A percentile compares a stretch with the other conserved stretches of the same genome.
phyloP scores from a whole-genome alignment of 1,284 basidiomycete species.

The Cryptococcus deneoformans region DNA sequence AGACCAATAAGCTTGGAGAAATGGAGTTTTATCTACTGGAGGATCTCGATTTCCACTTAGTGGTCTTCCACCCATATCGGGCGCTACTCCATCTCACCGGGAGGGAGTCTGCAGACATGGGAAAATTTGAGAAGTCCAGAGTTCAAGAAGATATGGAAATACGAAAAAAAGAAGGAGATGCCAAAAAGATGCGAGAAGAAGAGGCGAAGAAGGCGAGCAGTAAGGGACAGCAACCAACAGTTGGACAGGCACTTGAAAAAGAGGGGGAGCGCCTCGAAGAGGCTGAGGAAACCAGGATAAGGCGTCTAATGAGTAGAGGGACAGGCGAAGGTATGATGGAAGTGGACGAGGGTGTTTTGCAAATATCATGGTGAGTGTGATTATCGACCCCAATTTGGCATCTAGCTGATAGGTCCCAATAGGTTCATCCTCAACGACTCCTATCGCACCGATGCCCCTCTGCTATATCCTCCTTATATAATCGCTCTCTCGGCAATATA shows the following conservation, averaged over 20 bases:
- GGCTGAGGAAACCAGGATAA: conserved; percentile 35
- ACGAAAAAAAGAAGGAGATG: conserved; percentile 23
- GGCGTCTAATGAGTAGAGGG: conserved; percentile 43
- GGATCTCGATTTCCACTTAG: conserved; percentile 92
- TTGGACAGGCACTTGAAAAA: not conserved
- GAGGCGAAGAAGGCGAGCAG: conserved; percentile 19
- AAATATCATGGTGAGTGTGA: conserved; percentile 52
- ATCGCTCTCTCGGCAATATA: conserved; percentile 90
- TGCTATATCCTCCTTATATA: conserved; percentile 90
- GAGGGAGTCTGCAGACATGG: conserved; percentile 47
- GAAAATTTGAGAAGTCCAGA: conserved; percentile 32
- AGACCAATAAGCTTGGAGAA: conserved; percentile 89
- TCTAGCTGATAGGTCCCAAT: not conserved
- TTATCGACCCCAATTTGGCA: not conserved
- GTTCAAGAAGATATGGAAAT: conserved; percentile 44
- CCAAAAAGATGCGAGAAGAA: conserved; percentile 31
- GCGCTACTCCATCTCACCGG: conserved; percentile 74
- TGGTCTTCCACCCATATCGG: conserved; percentile 92
- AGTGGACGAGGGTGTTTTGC: conserved; percentile 52
- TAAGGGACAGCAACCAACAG: not conserved
- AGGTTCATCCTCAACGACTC: conserved; percentile 98
- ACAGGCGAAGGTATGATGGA: conserved; percentile 49
- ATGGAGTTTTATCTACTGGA: conserved; percentile 99
- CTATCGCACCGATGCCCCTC: conserved; percentile 83
- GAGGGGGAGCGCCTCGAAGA: conserved; percentile 19